Evolutionary conservation across 1,284 basidiomycete genomes (phyloP).

Genomic region (Thelephora terrestris): DNA sequence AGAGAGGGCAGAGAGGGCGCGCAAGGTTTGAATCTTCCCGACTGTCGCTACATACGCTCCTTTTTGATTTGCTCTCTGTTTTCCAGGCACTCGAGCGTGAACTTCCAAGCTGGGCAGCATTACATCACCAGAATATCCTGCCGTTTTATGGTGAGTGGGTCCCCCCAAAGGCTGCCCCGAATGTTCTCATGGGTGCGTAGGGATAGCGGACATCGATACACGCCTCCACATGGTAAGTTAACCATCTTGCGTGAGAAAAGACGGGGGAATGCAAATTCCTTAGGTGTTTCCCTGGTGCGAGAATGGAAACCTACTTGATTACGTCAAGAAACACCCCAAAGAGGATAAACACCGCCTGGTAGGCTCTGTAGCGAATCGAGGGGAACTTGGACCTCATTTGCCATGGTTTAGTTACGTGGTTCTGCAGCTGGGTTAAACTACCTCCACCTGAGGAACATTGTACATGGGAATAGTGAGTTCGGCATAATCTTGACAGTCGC

Average conservation of each 20-base stretch:
- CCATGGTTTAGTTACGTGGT: conserved; percentile 29
- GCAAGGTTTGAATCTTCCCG: conserved; percentile 20
- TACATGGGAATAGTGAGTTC: conserved; percentile 46
- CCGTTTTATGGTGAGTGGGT: conserved; percentile 43
- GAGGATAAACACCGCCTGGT: conserved; percentile 34
- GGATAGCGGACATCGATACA: conserved; percentile 37
- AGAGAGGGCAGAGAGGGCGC: conserved; percentile 31
- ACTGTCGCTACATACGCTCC: not conserved
- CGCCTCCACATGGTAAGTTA: conserved; percentile 34
- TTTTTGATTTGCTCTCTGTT: not conserved
- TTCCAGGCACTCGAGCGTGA: conserved; percentile 43
- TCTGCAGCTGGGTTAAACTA: too few relatives aligned
- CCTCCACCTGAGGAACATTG: conserved; percentile 35
- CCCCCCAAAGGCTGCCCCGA: too few relatives aligned
- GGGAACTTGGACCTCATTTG: conserved; percentile 4
- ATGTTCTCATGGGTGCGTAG: too few relatives aligned
- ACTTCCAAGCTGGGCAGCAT: conserved; percentile 40
- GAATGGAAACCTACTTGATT: conserved; percentile 45
- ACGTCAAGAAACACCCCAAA: conserved; percentile 20
- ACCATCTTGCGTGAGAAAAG: not conserved
- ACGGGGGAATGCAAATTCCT: conserved; percentile 21
- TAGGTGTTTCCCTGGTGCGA: conserved; percentile 54
- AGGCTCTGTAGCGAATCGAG: conserved; percentile 8
- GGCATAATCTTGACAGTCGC: not conserved
- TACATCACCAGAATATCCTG: conserved; percentile 38